Percentiles rank a stretch among this genome's conserved stretches.
phyloP scores from a whole-genome alignment of 805 yeast genomes.

The Priceomyces haplophilus region DNA sequence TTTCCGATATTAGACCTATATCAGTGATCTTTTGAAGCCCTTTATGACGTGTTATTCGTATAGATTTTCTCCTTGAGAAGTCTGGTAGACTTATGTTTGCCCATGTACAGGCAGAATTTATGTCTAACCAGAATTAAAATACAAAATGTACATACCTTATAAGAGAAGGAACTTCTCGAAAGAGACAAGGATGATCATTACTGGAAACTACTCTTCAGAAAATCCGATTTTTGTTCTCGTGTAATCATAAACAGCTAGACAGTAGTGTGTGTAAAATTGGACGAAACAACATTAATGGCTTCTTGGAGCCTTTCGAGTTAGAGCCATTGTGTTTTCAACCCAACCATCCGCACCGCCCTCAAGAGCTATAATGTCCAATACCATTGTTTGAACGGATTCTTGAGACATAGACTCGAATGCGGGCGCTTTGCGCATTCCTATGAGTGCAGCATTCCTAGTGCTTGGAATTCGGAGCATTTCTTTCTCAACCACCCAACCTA shows the following conservation, averaged over 20 bases:
- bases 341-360: slow-evolving; percentile 93
- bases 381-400: slow-evolving; percentile 35
- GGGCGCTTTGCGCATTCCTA: slow-evolving; percentile 51
- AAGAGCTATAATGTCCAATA: slow-evolving; percentile 59
- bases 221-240: too few relatives aligned
- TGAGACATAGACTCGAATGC: slow-evolving; percentile 20
- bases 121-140: too few relatives aligned
- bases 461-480: slow-evolving; percentile 93
- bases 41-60: not conserved
- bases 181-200: too few relatives aligned
- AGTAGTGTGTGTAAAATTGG: too few relatives aligned
- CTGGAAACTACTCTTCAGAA: too few relatives aligned
- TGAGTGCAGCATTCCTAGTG: slow-evolving; percentile 86
- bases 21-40: not conserved
- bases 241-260: too few relatives aligned
- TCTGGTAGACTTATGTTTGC: not conserved
- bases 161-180: not conserved
- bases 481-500: slow-evolving; percentile 82
- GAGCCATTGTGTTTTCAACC: slow-evolving; percentile 74
- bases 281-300: slow-evolving; percentile 45
- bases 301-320: slow-evolving; percentile 70
- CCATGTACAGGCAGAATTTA: not conserved
- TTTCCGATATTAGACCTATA: not conserved
- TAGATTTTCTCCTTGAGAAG: not conserved
- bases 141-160: too few relatives aligned